Conservation (phyloP, 2,329 filamentous ascomycete species). For the Ophiocordyceps polyrhachis-furcata region DNA sequence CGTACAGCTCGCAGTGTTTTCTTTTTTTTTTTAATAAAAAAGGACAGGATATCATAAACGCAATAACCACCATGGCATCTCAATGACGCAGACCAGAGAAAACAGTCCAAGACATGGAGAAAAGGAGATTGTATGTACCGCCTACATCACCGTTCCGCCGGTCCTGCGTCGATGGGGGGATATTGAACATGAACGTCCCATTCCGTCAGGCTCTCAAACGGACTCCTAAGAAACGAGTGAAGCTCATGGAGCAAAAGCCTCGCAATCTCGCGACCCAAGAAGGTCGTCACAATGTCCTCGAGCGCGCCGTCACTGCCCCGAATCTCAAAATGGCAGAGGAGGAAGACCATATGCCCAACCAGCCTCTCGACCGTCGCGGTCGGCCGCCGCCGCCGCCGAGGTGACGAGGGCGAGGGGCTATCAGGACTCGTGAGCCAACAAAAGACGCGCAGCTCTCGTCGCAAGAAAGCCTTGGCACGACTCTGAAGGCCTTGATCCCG, state of each 20-base stretch:
- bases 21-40: no score
- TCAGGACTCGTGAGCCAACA: conserved; percentile 37
- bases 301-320: conserved; percentile 63
- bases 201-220: conserved; percentile 48
- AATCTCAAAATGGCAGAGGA: conserved; percentile 66
- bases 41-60: no score
- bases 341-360: conserved; percentile 68
- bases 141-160: no score
- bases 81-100: no score
- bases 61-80: no score
- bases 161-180: no score
- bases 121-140: no score
- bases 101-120: no score
- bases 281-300: conserved; percentile 61
- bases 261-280: conserved; percentile 56
- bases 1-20: no score
- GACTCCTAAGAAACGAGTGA: conserved; percentile 64
- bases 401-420: conserved; percentile 3
- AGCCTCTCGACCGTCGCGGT: conserved; percentile 65
- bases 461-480: conserved; percentile 62
- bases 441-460: conserved; percentile 72
- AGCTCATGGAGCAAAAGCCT: conserved; percentile 71
- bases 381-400: conserved; percentile 7
- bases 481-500: conserved; percentile 49
- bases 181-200: conserved; percentile 79